Evolutionary conservation across 2,329 filamentous ascomycete genomes (phyloP), one percentile per base, ranked within the genome.

Genomic region (Penicillium sp.): DNA sequence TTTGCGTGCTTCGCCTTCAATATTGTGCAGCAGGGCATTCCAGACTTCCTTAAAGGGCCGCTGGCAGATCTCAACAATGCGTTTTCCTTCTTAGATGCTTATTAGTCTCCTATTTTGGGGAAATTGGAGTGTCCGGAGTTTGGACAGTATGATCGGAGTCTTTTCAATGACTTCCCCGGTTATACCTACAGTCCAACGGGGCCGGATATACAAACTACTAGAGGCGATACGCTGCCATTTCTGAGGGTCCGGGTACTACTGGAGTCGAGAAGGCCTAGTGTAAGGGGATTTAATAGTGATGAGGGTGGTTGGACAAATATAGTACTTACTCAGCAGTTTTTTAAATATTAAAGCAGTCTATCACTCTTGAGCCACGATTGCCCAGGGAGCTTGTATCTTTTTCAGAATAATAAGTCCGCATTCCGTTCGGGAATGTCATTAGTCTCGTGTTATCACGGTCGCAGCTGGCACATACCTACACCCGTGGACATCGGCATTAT

Each of bases 101-200:
- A 14, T 19, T 5, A 26, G 13, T 37, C 21, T 16, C 47, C 31
- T 3, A 50, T 50, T 4, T 9, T 50, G 13, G 16, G 14, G 11
- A 53, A 46, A 23, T 39, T 44, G 23, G 42, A 29, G 16, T 54
- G 55, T 26, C 37, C 46, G 7, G 55, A 48, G 46, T 46, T 57
- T 42, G 45, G 37, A 25, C 27, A 47, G 3, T 47, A 29, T 50
- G 55, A 57, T 33, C 45, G 51, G 50, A 54, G 46, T 54, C 27
- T 54, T 45, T 57, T 57, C 39, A 54, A 54, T 25, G 10, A 46
- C 6, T 54, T 54, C 46, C 46, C 55, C 21, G 55, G 39, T 19
- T 46, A 54, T 33, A 53, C 37, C n/a, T 57, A 57, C 39, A 57
- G 42, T 13, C 55, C 46, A 46, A 57, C 35, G 7, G 55, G 55